Evolutionary conservation across 2,329 filamentous ascomycete species (phyloP).

Genomic region (Fusarium staphyleae): DNA sequence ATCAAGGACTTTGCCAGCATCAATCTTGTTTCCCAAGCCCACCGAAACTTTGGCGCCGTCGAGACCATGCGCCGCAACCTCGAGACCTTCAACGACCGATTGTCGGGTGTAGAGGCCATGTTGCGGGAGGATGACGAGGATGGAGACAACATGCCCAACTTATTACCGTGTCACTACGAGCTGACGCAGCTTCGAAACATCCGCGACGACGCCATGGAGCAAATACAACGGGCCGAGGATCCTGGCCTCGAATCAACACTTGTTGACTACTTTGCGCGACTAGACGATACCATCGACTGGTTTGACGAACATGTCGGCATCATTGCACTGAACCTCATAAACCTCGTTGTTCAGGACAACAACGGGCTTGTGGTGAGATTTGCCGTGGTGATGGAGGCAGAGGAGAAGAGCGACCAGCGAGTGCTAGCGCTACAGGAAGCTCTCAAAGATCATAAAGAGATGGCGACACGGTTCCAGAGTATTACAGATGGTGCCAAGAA

Average conservation of each 20-base stretch:
- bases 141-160: conserved; percentile 87
- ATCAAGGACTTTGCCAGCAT: conserved; percentile 95
- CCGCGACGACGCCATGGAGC: conserved; percentile 93
- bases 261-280: conserved; percentile 84
- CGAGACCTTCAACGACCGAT: conserved; percentile 81
- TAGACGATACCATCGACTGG: conserved; percentile 89
- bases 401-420: conserved; percentile 95
- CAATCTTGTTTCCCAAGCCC: conserved; percentile 90
- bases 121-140: conserved; percentile 85
- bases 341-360: conserved; percentile 84
- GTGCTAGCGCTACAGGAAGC: conserved; percentile 92
- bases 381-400: conserved; percentile 90
- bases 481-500: conserved; percentile 94
- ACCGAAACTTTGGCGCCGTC: conserved; percentile 94
- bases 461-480: conserved; percentile 91
- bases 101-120: conserved; percentile 78
- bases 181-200: conserved; percentile 92
- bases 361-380: conserved; percentile 89
- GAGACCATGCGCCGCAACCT: conserved; percentile 92
- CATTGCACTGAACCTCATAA: conserved; percentile 88
- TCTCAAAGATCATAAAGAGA: conserved; percentile 92
- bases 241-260: conserved; percentile 79
- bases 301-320: conserved; percentile 95
- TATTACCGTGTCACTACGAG: conserved; percentile 89
- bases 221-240: conserved; percentile 82